Conservation (phyloP, 1,139 yeast species). For the Lodderomyces oxycetoniae region DNA sequence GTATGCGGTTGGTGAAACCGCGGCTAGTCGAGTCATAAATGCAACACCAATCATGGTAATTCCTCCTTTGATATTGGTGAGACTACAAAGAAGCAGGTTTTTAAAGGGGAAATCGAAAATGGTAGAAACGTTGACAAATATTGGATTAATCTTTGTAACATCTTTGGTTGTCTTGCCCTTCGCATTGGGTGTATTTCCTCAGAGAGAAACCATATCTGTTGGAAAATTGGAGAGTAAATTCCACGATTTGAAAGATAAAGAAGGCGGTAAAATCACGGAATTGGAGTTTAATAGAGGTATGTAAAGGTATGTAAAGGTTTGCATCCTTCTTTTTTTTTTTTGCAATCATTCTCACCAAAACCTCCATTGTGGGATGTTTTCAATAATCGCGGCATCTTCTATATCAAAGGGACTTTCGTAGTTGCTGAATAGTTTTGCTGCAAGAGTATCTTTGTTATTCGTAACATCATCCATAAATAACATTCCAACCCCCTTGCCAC, state of each 20-base stretch:
- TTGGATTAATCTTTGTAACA: slow-evolving; percentile 80
- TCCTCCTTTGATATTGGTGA: slow-evolving; percentile 81
- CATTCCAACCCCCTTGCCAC: slow-evolving; percentile 83
- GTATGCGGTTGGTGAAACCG: slow-evolving; percentile 95
- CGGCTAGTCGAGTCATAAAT: slow-evolving; percentile 87
- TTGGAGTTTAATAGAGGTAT: slow-evolving; percentile 94
- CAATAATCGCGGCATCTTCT: slow-evolving; percentile 43
- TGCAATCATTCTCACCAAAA: slow-evolving; percentile 44
- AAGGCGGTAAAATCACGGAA: slow-evolving; percentile 54
- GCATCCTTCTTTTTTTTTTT: neutral
- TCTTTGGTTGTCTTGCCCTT: slow-evolving; percentile 87
- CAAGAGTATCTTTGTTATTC: slow-evolving; percentile 21
- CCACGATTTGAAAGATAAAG: slow-evolving; percentile 52
- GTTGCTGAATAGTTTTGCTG: slow-evolving; percentile 28
- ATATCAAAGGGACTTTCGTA: slow-evolving; percentile 42
- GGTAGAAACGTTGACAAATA: slow-evolving; percentile 63
- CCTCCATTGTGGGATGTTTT: slow-evolving; percentile 45
- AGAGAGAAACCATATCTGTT: slow-evolving; percentile 61
- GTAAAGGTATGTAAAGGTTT: slow-evolving; percentile 22
- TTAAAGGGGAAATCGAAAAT: slow-evolving; percentile 64
- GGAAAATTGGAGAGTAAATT: slow-evolving; percentile 60
- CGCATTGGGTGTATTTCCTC: slow-evolving; percentile 95
- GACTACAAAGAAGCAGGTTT: slow-evolving; percentile 59
- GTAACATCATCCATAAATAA: slow-evolving; percentile 22
- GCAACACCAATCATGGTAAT: slow-evolving; percentile 97